These are phyloP conservation scores for Penicillium parvum DNA, from an alignment of 495 filamentous ascomycete genomes.

Conservation along the genomic window DNA sequence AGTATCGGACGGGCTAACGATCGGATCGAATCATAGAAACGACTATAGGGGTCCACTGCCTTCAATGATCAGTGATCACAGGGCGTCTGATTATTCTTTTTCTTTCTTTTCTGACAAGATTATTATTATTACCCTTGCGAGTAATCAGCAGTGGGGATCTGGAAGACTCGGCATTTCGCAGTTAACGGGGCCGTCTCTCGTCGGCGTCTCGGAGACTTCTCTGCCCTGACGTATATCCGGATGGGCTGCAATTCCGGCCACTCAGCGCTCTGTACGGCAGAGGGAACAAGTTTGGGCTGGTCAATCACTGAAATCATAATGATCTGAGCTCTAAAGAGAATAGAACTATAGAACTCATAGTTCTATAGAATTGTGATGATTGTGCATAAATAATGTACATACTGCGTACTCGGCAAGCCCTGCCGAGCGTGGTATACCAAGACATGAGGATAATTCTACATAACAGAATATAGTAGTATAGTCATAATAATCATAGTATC, in stretches of 20 bases:
- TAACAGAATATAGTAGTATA: no score
- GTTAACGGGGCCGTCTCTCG: constrained; percentile 21
- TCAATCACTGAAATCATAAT: background rate
- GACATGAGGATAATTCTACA: background rate
- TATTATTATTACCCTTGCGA: no score
- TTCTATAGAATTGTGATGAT: background rate
- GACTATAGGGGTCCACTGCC: constrained; percentile 9
- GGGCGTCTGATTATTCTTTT: constrained; percentile 11
- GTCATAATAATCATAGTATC: no score
- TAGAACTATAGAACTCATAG: no score
- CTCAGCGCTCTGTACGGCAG: background rate
- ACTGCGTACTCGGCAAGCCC: constrained; percentile 10
- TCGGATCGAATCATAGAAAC: constrained; percentile 24
- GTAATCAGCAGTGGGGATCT: no score
- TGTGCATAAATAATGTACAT: constrained; percentile 10
- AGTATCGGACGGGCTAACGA: background rate
- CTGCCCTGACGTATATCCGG: constrained; percentile 23
- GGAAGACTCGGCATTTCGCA: constrained; percentile 25
- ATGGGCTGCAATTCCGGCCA: constrained; percentile 19
- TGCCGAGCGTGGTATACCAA: constrained; percentile 8
- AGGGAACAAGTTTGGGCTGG: background rate
- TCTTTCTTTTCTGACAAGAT: constrained; percentile 10
- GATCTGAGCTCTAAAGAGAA: background rate
- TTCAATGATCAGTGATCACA: constrained; percentile 20
- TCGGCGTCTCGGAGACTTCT: constrained; percentile 23